Base-by-base conservation (phyloP, 495 filamentous ascomycete species). In the Lindgomyces ingoldianus region DNA sequence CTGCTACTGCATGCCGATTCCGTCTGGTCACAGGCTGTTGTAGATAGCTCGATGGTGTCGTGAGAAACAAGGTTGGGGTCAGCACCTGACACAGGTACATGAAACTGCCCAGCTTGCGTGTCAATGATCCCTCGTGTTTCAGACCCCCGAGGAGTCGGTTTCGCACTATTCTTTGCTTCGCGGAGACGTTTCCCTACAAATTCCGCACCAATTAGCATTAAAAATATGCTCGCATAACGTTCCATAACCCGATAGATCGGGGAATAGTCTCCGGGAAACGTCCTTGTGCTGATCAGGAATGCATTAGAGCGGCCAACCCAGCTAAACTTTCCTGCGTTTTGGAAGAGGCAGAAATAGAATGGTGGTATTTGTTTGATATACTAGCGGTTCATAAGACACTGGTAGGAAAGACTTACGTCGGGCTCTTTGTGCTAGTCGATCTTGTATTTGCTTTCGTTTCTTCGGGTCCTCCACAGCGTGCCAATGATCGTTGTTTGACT, bases 361-460 rank as follows among this genome's bases (percentile, higher is more conserved):
- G 8, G 29, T 19, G 8, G 22, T 39, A 1, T 1, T 41, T 48
- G 29, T 49, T 49, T 19, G 24, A 49, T 22, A 46, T 29, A 45
- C 29, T 14, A n/a, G 25, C 19, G 33, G 21, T 24, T 33, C 16
- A 22, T 47, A 22, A 19, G 61, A 44, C n/a, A 44, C 4, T 44
- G 51, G 36, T 3, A 49, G 18, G 21, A 50, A 57, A 11, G 25
- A 57, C 61, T 64, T 68, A 68, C 65, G 50, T 48, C 63, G 42
- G 16, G 63, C 67, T 58, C 67, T 21, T 53, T 70, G 67, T 27
- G 67, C 67, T 29, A 70, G 62, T 3, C 67, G 50, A 42, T 70
- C 67, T 46, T 70, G 67, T 12, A 70, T 67, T 19, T 67, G 57
- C 49, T 70, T 70, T 21, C 67, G 21, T 47, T 67, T 66, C 49